Base-by-base conservation (phyloP, 495 filamentous ascomycete genomes). In the Penicillium diatomitis region DNA sequence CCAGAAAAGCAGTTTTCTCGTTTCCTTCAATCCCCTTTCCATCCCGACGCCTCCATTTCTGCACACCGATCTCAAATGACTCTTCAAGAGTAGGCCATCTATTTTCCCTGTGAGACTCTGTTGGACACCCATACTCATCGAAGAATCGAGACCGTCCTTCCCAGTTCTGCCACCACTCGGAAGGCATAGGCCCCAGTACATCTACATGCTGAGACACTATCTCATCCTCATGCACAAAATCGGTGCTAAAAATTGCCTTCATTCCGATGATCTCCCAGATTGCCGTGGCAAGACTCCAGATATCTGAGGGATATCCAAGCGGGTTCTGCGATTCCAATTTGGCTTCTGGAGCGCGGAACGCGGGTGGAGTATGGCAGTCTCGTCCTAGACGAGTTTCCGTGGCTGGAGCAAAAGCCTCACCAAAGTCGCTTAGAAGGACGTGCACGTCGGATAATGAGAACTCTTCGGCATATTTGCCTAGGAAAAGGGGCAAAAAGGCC, bases 231-330 rank as follows among this genome's bases (percentile, higher is more conserved):
- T 41, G 9, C 2, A 50, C 50, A 38, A 47, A 66, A 2, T 67
- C 59, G 6, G 30, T 58, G 52, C 55, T 64, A 35, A 69, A 65
- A 9, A 66, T 58, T 0, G 65, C 39, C 43, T 63, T 60, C 60
- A 69, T 66, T 10, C 62, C 62, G 1, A 67, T 33, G 36, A 72
- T 68, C 36, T 69, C 66, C 65, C 64, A 69, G 30, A 67, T 66
- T 27, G 59, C 42, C 4, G 49, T 55, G 27, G 61, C 65, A 6
- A 71, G 42, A 47, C 68, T 67, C 65, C 60, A 71, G 28, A 71
- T 66, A 43, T 71, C 67, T 8, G 60, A 41, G 4, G 67, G 39
- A 53, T 58, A 69, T 29, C 49, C 30, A 5, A 66, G 60, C 4
- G 63, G 60, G 0, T 40, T 11, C 10, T 62, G 30, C 1, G 63